Evolutionary conservation across 805 yeast genomes (phyloP), one percentile per base, ranked within the genome.

Genomic region (Wickerhamomyces xylosicus): DNA sequence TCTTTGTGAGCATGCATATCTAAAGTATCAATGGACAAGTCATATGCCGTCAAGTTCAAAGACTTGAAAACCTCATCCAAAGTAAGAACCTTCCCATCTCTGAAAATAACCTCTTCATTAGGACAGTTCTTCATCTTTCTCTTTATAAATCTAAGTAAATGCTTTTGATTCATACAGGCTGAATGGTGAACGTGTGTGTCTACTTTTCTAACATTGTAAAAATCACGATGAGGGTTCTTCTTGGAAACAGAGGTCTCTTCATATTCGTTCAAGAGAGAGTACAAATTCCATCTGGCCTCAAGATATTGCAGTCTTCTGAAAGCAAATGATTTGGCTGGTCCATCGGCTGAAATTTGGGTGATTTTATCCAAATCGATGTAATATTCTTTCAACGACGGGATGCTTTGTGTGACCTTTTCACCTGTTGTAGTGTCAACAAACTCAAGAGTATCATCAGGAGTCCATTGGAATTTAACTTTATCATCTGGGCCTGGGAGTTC

Each of bases 1-100:
- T 92, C 99, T 47, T 89, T 84, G 60, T 92, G 98, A 5, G 99
- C 99, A 62, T 92, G 99, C 99, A 92, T 92, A 62, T 92, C 99
- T 48, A 92, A 71, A 2, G 98, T 94, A 54, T 92, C 99, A 52
- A 92, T 92, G 41, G 95, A 83, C 42, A 92, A 68, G 57, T 92
- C 98, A 57, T 94, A 92, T 2, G 97, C 97, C 1, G 95, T 81
- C 43, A 92, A 71, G 40, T 85, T 79, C 58, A 92, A 71, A 29
- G 97, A 87, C 54, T 87, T 74, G 63, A 92, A 92, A 36, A 92
- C 99, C 57, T 90, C 81, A n/a, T 69, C 74, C 47, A 92, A 69
- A 0, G 97, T 83, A 53, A 92, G 71, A 7, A 86, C 74, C 56
- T 85, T 78, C 16, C 90, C 95, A 64, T 92, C 98, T 66, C 99